These are phyloP conservation scores for Colletotrichum paranaense DNA, from an alignment of 2,329 filamentous ascomycete species.

Conservation along the genomic window DNA sequence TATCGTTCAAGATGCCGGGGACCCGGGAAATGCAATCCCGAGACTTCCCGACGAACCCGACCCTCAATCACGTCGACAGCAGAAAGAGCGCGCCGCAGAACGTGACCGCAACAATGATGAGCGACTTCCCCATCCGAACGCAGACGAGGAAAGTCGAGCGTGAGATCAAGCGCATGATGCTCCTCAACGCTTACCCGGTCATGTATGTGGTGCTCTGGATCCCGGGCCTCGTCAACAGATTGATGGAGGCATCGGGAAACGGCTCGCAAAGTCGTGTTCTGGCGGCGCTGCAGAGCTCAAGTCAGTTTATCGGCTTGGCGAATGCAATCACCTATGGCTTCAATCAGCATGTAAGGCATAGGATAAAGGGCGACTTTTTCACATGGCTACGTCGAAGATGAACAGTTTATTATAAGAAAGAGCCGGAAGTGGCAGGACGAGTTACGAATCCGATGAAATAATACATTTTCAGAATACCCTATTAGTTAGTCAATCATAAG, in stretches of 20 bases:
- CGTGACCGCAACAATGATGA: conserved; percentile 27
- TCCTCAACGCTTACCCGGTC: conserved; percentile 51
- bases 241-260: conserved; percentile 43
- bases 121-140: conserved; percentile 37
- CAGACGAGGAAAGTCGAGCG: conserved; percentile 38
- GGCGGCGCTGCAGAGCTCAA: conserved; percentile 46
- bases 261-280: conserved; percentile 36
- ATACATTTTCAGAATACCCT: conserved; percentile 32
- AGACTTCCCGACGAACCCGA: conserved; percentile 25
- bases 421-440: conserved; percentile 3
- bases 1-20: conserved; percentile 11
- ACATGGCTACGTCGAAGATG: conserved; percentile 17
- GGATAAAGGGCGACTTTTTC: conserved; percentile 28
- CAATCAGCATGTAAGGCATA: conserved; percentile 44
- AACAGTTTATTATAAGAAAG: not conserved
- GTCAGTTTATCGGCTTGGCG: conserved; percentile 50
- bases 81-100: not conserved
- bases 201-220: conserved; percentile 52
- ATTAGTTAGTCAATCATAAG: conserved; percentile 18
- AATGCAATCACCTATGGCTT: conserved; percentile 52
- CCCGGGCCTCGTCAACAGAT: conserved; percentile 49
- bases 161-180: conserved; percentile 46
- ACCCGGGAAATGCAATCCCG: not conserved
- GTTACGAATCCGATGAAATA: conserved; percentile 27
- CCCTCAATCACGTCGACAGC: conserved; percentile 3